Base-by-base conservation (phyloP, 192 early-diverging fungal species). In the Phycomyces nitens region DNA sequence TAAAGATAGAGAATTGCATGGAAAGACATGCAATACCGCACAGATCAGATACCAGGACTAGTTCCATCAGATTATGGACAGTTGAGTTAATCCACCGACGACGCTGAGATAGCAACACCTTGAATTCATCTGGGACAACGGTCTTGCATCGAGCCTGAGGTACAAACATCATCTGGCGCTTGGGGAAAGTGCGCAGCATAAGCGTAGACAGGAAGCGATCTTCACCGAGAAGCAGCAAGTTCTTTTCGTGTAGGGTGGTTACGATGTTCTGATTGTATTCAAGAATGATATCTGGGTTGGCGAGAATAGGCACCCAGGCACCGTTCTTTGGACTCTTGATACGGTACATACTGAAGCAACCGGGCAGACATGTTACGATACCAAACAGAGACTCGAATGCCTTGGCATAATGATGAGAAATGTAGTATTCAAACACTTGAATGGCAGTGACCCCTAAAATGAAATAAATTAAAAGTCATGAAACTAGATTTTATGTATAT, bases 401-500 rank as follows among this genome's bases (percentile, higher is more conserved):
- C 75, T 95, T 94, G 66, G 87, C 88, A 60, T 95, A 85, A 71
- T 99, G 94, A 74, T 99, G 96, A 41, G 92, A 94, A 58, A 96
- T 96, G 75, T 93, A 99, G 82, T 99, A 99, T 80, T 99, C 96
- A 72, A 94, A 99, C 10, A 99, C 93, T 77, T 93, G 92, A 74
- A 95, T 95, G 43, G 79, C 82, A 8, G 91, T 90, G 6, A 91
- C 89, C 87, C 88, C 84, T 64, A 66, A 66, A 68, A 50, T n/a
- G 49, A 47, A 47, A 47, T 47, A 47, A 47, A 42, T 42, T 7
- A 42, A 39, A n/a, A 16, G 18, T 34, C 7, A 21, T 41, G 27
- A 20, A 29, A 3, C 39, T 66, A 10, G 8, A n/a, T n/a, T n/a
- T n/a, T n/a, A n/a, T n/a, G n/a, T n/a, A n/a, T n/a, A n/a, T n/a